Evolutionary conservation across 1,139 yeast genomes (phyloP).

Genomic region (Geotrichum bryndzae): DNA sequence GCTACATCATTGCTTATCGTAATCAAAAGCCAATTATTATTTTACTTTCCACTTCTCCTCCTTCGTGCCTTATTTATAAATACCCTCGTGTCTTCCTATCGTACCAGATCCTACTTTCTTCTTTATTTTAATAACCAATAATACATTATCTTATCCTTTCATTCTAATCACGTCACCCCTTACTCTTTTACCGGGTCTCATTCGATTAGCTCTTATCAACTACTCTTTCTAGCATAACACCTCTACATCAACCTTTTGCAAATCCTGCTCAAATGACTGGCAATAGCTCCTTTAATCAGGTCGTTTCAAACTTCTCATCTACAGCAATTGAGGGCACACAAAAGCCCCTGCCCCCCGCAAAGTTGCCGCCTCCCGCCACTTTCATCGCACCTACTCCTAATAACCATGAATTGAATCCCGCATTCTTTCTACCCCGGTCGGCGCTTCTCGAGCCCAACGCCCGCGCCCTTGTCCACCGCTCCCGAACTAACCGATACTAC

Average conservation of each 20-base stretch:
- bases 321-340: background rate
- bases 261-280: background rate
- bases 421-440: constrained; percentile 35
- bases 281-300: background rate
- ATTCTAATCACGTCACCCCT: too few relatives aligned
- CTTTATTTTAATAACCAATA: too few relatives aligned
- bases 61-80: background rate
- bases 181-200: too few relatives aligned
- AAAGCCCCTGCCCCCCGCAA: background rate
- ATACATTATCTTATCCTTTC: too few relatives aligned
- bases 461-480: constrained; percentile 32
- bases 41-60: background rate
- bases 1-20: too few relatives aligned
- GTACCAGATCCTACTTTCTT: background rate
- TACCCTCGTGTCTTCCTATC: background rate
- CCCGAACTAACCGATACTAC: constrained; percentile 26
- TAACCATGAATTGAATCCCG: constrained; percentile 35
- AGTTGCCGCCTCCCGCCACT: background rate
- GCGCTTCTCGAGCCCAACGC: constrained; percentile 37
- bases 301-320: background rate
- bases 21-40: too few relatives aligned
- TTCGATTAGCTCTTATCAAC: background rate
- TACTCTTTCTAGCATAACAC: background rate
- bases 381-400: constrained; percentile 17
- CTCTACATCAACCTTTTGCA: background rate